Evolutionary conservation across 1,284 basidiomycete genomes (phyloP), one percentile per base, ranked within the genome.

Genomic region (Cutaneotrichosporon mucoides): DNA sequence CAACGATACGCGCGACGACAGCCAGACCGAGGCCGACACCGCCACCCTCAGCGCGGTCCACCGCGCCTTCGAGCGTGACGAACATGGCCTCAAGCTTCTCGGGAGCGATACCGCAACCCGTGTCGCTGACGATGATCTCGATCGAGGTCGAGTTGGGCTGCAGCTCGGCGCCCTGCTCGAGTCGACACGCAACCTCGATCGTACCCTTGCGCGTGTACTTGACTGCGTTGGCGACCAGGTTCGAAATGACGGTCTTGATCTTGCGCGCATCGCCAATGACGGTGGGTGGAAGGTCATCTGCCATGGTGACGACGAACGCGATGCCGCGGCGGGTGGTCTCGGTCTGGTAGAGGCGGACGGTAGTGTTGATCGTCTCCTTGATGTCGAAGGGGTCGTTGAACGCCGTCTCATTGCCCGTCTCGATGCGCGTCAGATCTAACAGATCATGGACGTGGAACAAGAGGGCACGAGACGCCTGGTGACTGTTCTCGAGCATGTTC

Each of bases 381-480:
- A 93, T 78, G 70, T 92, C 83, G 68, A 93, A 92, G 0, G 88
- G 88, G 72, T 93, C 90, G 70, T 87, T 87, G 75, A 90, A 87
- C 1, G 86, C 87, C 0, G 87, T 88, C 69, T 89, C 86, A 63
- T 88, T 85, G 15, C 89, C 90, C 54, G 84, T 87, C 73, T 93
- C 90, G 37, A 91, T 82, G 9, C 89, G 83, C 0, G 90, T 92
- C 6, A 92, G 82, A 74, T 93, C 90, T 63, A 92, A 81, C 36
- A 93, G 79, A 75, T 93, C 90, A 71, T 93, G 92, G 75, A 93
- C 92, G 42, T 86, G 90, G 81, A 86, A 90, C 40, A 89, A 75
- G 35, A 92, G 78, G 41, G 85, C 86, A 79, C 90, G 90, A 6
- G 89, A 91, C 0, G 91, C 90, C 46, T 86, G 82, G 76, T 93